phyloP scores from a whole-genome alignment of 148 eudicot genomes.

The Euryodendron excelsum region DNA sequence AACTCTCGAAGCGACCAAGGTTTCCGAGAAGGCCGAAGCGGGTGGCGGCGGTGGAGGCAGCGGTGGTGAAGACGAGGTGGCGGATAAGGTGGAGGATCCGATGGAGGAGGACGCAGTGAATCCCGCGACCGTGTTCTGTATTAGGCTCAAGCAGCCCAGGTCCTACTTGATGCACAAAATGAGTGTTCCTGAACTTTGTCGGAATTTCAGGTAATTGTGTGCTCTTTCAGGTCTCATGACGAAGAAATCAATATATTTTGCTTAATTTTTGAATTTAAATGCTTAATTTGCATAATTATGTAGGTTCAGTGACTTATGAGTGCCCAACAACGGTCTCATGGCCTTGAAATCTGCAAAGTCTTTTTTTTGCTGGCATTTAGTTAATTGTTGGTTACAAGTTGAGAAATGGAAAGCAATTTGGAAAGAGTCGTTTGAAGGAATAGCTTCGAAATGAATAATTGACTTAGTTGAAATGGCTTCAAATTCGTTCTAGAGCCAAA shows the following conservation, averaged over 20 bases:
- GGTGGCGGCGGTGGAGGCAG: conserved; percentile 15
- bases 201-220: conserved; percentile 74
- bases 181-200: conserved; percentile 98
- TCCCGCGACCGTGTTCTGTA: conserved; percentile 79
- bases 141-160: conserved; percentile 75
- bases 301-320: too few species aligned
- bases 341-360: too few species aligned
- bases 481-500: not conserved
- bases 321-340: too few species aligned
- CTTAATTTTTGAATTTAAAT: too few species aligned
- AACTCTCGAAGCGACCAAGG: conserved; percentile 23
- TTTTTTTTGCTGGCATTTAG: too few species aligned
- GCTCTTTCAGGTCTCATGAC: too few species aligned
- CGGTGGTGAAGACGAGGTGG: not conserved
- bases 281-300: too few species aligned
- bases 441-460: not conserved
- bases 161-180: conserved; percentile 83
- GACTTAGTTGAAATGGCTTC: not conserved
- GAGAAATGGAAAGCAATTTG: not conserved
- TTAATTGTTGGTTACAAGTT: not conserved
- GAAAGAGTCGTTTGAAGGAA: not conserved
- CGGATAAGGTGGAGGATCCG: conserved; percentile 38
- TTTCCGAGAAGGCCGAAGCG: conserved; percentile 12
- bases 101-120: conserved; percentile 50
- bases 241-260: too few species aligned